phyloP scores from a whole-genome alignment of 2,329 filamentous ascomycete genomes.

The Teratosphaeria nubilosa region DNA sequence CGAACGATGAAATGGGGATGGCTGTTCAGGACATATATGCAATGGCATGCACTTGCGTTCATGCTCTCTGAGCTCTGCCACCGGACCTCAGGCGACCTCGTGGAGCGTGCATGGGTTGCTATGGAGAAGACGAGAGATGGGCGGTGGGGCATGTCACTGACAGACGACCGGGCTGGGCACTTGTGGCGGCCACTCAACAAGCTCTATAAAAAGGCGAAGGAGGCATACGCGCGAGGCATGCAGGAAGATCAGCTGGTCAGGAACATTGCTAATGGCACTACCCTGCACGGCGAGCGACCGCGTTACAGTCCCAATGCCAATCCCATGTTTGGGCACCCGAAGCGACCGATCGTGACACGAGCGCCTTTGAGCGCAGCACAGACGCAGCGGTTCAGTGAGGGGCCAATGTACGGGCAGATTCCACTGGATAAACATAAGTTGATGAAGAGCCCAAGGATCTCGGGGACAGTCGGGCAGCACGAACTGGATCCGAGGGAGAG shows the following conservation, averaged over 20 bases:
- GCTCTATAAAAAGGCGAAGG: constrained; percentile 49
- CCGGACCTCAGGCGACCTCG: constrained; percentile 45
- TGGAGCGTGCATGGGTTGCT: constrained; percentile 51
- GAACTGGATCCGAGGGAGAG: constrained; percentile 10
- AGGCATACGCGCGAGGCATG: constrained; percentile 43
- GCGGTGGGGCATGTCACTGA: constrained; percentile 29
- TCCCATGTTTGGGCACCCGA: constrained; percentile 24
- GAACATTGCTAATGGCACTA: constrained; percentile 5
- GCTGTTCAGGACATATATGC: constrained; percentile 54
- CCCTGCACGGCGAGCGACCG: constrained; percentile 5
- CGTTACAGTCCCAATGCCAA: constrained; percentile 25
- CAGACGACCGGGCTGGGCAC: constrained; percentile 36
- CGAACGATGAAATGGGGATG: constrained; percentile 54
- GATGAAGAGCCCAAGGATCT: constrained; percentile 19
- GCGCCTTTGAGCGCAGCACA: constrained; percentile 26
- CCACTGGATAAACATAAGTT: constrained; percentile 25
- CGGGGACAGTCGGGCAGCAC: constrained; percentile 7
- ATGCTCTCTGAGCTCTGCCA: constrained; percentile 50
- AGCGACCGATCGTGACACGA: constrained; percentile 17
- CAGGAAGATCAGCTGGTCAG: constrained; percentile 24
- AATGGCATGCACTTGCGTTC: constrained; percentile 56
- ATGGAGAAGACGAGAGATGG: constrained; percentile 39
- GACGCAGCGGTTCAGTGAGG: constrained; percentile 22
- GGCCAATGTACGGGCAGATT: constrained; percentile 21
- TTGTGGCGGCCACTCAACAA: constrained; percentile 55